phyloP scores from a whole-genome alignment of 257 asterid species.

The Perilla frutescens region DNA sequence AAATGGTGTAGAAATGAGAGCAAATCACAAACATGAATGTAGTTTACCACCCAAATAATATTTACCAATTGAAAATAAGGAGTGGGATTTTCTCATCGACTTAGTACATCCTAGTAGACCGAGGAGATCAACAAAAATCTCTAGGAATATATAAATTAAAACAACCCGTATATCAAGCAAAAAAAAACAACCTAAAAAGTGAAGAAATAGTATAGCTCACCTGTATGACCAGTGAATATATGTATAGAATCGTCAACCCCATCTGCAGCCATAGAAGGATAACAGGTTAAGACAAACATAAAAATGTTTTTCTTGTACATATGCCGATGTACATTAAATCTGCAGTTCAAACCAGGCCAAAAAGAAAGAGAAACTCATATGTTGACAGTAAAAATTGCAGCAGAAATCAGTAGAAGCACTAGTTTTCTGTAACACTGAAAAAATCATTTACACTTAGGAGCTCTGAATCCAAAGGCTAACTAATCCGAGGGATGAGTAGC shows the following conservation, averaged over 20 bases:
- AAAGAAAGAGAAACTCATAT: background rate
- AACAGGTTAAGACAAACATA: conserved; percentile 31
- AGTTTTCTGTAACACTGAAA: conserved; percentile 6
- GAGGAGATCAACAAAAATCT: background rate
- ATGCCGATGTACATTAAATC: background rate
- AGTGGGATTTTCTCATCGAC: conserved; percentile 12
- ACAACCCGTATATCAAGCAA: background rate
- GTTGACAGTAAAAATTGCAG: background rate
- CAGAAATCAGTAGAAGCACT: background rate
- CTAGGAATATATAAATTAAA: conserved; percentile 10
- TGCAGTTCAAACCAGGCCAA: conserved; percentile 8
- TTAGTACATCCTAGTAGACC: conserved; percentile 2
- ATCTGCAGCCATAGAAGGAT: conserved; percentile 58
- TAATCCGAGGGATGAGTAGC: background rate
- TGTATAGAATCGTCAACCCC: conserved; percentile 81
- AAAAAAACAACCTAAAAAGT: background rate
- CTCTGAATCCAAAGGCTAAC: background rate
- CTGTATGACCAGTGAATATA: conserved; percentile 87
- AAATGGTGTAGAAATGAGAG: background rate
- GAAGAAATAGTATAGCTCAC: conserved; percentile 41
- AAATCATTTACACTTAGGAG: background rate
- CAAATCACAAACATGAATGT: background rate
- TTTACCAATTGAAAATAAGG: background rate
- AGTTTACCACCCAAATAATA: background rate
- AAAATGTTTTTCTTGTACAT: background rate